Evolutionary conservation across 225 moss, liverwort and hornwort genomes (phyloP).

Genomic region (Straminergon stramineum): DNA sequence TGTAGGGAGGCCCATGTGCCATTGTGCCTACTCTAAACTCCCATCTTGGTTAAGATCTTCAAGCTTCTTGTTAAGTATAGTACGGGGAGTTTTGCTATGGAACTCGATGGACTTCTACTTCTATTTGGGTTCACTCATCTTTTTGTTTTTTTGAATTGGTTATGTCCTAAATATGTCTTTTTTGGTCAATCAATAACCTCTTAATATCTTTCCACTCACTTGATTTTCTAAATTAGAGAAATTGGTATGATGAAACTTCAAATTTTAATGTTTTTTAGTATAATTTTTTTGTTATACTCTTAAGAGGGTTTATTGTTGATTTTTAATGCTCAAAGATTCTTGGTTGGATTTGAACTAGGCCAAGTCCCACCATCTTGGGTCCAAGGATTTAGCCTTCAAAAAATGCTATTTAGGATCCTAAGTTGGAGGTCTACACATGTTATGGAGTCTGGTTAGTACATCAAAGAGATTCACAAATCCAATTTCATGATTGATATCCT

Average conservation of each 20-base stretch:
- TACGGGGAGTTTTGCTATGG: not conserved
- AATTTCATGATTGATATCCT: not conserved
- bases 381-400: not conserved
- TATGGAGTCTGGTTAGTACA: not conserved
- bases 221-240: not conserved
- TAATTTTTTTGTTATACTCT: not conserved
- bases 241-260: not conserved
- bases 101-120: not conserved
- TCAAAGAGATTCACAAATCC: not conserved
- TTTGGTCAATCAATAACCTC: not conserved
- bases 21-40: not conserved
- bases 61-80: not conserved
- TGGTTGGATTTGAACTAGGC: not conserved
- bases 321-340: not conserved
- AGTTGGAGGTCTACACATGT: fast-evolving
- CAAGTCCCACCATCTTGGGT: fast-evolving
- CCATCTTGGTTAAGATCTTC: not conserved
- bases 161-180: not conserved
- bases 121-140: not conserved
- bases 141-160: too few relatives aligned
- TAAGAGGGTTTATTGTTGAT: not conserved
- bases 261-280: not conserved
- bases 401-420: not conserved
- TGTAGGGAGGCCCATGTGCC: not conserved
- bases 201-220: not conserved